These are phyloP conservation scores for Tetragonia tetragonoides DNA, from an alignment of 148 eudicot genomes.

Conservation along the genomic window DNA sequence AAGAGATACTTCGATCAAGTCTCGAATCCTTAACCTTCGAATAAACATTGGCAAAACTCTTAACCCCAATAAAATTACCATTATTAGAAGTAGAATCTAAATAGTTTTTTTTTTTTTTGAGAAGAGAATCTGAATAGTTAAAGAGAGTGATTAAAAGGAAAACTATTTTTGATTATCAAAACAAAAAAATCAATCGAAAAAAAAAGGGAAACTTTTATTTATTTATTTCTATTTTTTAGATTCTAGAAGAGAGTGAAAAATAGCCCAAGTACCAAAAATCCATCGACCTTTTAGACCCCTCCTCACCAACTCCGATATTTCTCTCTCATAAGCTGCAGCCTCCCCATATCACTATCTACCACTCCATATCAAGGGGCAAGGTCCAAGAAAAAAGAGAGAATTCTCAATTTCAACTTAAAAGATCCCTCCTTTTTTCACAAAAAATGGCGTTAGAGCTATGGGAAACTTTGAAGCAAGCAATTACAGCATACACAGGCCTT, in stretches of 20 bases:
- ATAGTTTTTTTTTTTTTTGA: too few relatives aligned
- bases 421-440: not conserved
- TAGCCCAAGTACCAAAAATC: conserved; percentile 25
- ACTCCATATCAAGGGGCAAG: not conserved
- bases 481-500: conserved; percentile 71
- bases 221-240: not conserved
- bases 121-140: too few relatives aligned
- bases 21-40: too few relatives aligned
- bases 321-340: not conserved
- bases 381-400: not conserved
- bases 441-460: conserved; percentile 69
- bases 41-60: too few relatives aligned
- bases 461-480: conserved; percentile 68
- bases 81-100: too few relatives aligned
- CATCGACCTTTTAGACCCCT: conserved; percentile 11
- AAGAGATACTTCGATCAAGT: too few relatives aligned
- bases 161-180: too few relatives aligned
- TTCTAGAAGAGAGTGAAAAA: not conserved
- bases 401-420: not conserved
- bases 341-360: not conserved
- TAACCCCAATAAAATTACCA: too few relatives aligned
- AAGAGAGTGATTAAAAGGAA: too few relatives aligned
- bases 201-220: too few relatives aligned
- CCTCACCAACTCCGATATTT: conserved; percentile 4
- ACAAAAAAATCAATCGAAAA: too few relatives aligned